Conservation (phyloP, 169 alveolate species). For the Theileria equi region DNA sequence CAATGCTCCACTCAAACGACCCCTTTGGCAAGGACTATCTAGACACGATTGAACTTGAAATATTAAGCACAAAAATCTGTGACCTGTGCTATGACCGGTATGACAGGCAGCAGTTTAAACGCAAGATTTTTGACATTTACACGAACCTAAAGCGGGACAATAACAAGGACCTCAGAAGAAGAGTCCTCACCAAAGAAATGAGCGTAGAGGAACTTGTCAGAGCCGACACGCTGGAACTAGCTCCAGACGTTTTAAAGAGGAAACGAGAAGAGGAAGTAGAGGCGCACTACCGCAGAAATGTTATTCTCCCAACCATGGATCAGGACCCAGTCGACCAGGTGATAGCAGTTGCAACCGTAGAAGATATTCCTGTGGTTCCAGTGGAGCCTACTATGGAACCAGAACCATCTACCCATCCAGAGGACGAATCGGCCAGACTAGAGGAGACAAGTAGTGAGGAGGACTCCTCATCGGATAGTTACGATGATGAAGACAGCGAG, state of each 20-base stretch:
- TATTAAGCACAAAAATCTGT: constrained; percentile 25
- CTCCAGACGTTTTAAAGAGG: constrained; percentile 59
- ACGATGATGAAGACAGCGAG: too few relatives aligned
- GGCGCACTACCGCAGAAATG: constrained; percentile 60
- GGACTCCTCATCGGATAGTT: too few relatives aligned
- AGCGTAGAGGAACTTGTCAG: constrained; percentile 48
- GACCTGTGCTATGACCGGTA: constrained; percentile 48
- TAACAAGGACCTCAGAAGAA: constrained; percentile 65
- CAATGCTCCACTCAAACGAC: background rate
- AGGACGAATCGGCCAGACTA: too few relatives aligned
- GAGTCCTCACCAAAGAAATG: constrained; percentile 49
- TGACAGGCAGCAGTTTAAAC: constrained; percentile 49
- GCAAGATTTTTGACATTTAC: constrained; percentile 65
- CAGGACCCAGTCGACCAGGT: background rate
- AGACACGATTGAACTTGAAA: constrained; percentile 25
- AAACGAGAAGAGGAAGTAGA: constrained; percentile 64
- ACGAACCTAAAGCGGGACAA: constrained; percentile 65
- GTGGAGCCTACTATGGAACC: too few relatives aligned
- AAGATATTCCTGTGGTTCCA: too few relatives aligned
- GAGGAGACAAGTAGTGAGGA: too few relatives aligned
- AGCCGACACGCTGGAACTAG: constrained; percentile 65
- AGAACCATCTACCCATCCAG: background rate
- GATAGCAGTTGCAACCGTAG: background rate
- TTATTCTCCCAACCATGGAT: constrained; percentile 38
- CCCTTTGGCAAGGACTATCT: background rate